Percentiles rank a stretch among this genome's conserved stretches.
Conservation (phyloP, 306 rosid species). For the Prunus mongolica region DNA sequence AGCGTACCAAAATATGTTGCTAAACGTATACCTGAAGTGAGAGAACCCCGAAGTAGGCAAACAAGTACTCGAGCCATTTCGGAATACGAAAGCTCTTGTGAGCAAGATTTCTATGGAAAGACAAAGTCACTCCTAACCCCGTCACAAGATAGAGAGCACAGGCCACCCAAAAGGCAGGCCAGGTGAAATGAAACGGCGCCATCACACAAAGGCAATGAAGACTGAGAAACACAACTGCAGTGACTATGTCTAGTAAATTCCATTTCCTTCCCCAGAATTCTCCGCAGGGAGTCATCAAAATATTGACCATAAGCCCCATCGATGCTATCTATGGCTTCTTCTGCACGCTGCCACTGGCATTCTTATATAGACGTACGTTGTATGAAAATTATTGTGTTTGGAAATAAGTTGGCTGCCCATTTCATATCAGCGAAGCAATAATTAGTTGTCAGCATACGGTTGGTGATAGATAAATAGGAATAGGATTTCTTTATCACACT, state of each 20-base stretch:
- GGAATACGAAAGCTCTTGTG: conserved; percentile 27
- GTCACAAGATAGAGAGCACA: conserved; percentile 51
- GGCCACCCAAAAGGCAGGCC: conserved; percentile 60
- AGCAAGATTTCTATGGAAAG: conserved; percentile 61
- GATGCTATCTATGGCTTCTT: no score
- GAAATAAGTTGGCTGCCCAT: no score
- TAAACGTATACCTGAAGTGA: conserved; percentile 57
- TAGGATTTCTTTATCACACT: no score
- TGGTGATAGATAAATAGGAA: no score
- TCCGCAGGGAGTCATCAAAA: neutral
- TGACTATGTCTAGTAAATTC: conserved; percentile 4
- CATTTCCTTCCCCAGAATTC: conserved; percentile 56
- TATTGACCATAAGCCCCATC: no score
- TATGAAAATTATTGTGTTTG: no score
- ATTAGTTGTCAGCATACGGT: no score
- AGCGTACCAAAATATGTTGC: neutral
- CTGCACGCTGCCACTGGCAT: no score
- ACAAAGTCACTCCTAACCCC: conserved; percentile 72
- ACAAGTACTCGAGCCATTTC: conserved; percentile 26
- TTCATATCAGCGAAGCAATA: no score
- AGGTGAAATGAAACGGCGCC: conserved; percentile 68
- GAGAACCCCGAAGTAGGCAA: conserved; percentile 70
- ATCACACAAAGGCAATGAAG: conserved; percentile 52
- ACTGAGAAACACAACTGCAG: conserved; percentile 11
- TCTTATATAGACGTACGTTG: no score